phyloP scores from a whole-genome alignment of 2,329 filamentous ascomycete genomes.

The Colletotrichum sp. region DNA sequence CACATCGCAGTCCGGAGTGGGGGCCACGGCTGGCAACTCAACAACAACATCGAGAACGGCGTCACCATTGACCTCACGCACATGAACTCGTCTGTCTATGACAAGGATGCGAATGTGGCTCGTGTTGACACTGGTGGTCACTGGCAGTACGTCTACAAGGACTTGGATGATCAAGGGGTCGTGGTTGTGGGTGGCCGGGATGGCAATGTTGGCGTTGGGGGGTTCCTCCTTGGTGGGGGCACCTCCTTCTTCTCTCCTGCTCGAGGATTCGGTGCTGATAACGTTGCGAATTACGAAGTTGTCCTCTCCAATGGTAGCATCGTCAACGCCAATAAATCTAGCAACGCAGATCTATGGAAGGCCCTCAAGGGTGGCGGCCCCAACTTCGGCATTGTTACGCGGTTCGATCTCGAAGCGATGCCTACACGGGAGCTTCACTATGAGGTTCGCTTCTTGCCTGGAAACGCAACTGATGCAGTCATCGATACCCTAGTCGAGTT shows the following conservation, averaged over 20 bases:
- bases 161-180: slow-evolving; percentile 23
- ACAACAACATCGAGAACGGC: slow-evolving; percentile 28
- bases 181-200: slow-evolving; percentile 48
- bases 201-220: slow-evolving; percentile 35
- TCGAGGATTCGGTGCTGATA: slow-evolving; percentile 44
- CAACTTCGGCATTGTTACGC: slow-evolving; percentile 48
- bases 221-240: slow-evolving; percentile 31
- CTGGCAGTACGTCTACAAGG: slow-evolving; percentile 16
- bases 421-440: not conserved
- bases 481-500: slow-evolving; percentile 29
- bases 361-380: slow-evolving; percentile 52
- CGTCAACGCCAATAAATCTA: slow-evolving; percentile 37
- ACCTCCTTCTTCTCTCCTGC: slow-evolving; percentile 22
- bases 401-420: not conserved
- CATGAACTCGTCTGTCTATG: slow-evolving; percentile 21
- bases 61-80: slow-evolving; percentile 31
- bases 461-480: not conserved
- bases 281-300: slow-evolving; percentile 43
- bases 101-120: slow-evolving; percentile 23
- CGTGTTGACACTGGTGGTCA: slow-evolving; percentile 23
- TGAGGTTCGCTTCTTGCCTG: not conserved
- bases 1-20: slow-evolving; percentile 54
- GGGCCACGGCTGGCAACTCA: slow-evolving; percentile 43
- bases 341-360: slow-evolving; percentile 45
- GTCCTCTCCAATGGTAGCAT: slow-evolving; percentile 47